Conservation (phyloP, 2,329 filamentous ascomycete species). For the Penicillium sp. region DNA sequence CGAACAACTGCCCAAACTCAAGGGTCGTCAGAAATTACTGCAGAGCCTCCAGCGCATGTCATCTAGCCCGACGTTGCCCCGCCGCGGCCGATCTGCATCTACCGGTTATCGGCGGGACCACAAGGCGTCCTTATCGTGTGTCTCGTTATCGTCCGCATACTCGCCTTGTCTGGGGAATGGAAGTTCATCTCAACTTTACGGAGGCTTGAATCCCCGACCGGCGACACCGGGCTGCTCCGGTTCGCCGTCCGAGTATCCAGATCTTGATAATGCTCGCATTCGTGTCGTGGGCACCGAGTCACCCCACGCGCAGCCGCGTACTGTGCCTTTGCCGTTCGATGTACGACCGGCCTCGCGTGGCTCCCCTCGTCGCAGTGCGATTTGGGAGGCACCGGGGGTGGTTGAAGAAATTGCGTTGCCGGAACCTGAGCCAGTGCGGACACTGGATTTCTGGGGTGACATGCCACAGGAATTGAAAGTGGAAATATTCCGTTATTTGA, state of each 20-base stretch:
- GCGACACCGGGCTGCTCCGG: conserved; percentile 50
- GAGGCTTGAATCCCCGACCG: conserved; percentile 58
- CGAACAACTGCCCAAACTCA: conserved; percentile 58
- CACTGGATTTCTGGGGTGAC: conserved; percentile 72
- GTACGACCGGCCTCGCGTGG: conserved; percentile 50
- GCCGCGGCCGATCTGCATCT: conserved; percentile 64
- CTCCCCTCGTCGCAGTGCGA: conserved; percentile 30
- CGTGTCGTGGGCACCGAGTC: conserved; percentile 55
- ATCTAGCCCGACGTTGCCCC: conserved; percentile 72
- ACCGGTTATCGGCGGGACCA: conserved; percentile 61
- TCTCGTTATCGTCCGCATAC: conserved; percentile 59
- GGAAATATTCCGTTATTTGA: conserved; percentile 72
- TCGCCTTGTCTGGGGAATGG: conserved; percentile 56
- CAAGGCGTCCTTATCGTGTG: conserved; percentile 66
- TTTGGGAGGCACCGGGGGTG: conserved; percentile 12
- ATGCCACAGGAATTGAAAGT: conserved; percentile 83
- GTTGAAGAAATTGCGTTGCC: conserved; percentile 21
- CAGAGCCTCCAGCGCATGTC: conserved; percentile 77
- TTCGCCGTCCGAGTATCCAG: conserved; percentile 49
- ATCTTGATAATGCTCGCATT: conserved; percentile 56
- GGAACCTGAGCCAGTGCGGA: conserved; percentile 32
- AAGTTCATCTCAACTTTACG: conserved; percentile 58
- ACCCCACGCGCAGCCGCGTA: conserved; percentile 46
- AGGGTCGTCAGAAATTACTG: conserved; percentile 69
- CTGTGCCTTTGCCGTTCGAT: conserved; percentile 65